phyloP scores from a whole-genome alignment of 2,329 filamentous ascomycete species.

The Pseudogymnoascus pannorum region DNA sequence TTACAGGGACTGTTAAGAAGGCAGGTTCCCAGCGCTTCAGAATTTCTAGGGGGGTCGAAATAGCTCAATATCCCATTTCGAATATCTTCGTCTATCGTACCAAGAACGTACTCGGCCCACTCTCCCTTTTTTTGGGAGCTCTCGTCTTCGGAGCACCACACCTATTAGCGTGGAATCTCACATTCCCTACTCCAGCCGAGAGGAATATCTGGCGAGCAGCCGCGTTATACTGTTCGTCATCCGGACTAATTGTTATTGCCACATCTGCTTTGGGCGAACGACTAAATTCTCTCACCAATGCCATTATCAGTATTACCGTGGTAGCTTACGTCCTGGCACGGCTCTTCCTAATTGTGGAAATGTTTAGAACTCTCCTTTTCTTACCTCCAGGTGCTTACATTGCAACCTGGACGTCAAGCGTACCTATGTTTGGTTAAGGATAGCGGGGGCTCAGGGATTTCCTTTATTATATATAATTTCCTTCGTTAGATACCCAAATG shows the following conservation, averaged over 20 bases:
- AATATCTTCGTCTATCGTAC: neutral
- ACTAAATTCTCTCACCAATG: too few species aligned
- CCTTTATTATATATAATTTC: neutral
- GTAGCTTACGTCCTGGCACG: neutral
- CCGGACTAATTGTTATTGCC: neutral
- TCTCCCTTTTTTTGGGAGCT: neutral
- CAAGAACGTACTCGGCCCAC: neutral
- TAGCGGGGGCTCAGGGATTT: neutral
- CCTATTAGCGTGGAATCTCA: slow-evolving; percentile 11
- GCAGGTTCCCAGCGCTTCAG: too few species aligned
- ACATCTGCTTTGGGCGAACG: too few species aligned
- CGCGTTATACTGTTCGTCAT: neutral
- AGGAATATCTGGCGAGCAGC: neutral
- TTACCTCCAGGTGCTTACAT: neutral
- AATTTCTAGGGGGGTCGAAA: too few species aligned
- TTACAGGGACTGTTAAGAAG: too few species aligned
- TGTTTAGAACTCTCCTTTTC: neutral
- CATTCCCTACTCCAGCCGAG: slow-evolving; percentile 11
- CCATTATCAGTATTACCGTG: too few species aligned
- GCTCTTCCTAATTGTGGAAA: neutral
- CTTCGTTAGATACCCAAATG: neutral
- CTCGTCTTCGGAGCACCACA: slow-evolving; percentile 10
- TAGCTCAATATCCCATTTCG: neutral
- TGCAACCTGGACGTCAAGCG: neutral
- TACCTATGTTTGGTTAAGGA: neutral